phyloP scores from a whole-genome alignment of 257 asterid species.

The Coffea canephora region DNA sequence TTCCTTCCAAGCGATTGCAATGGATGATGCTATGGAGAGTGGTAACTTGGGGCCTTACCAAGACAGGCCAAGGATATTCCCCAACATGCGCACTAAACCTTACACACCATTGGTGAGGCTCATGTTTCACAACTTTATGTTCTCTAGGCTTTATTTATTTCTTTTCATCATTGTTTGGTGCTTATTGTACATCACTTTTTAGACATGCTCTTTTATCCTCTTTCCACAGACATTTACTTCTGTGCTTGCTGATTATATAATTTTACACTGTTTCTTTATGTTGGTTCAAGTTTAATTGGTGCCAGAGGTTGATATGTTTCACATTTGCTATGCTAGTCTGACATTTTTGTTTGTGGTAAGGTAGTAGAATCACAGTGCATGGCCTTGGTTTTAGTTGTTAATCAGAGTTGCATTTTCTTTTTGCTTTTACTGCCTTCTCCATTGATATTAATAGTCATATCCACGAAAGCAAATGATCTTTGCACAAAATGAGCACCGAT shows the following conservation, averaged over 20 bases:
- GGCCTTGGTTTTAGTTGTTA: not conserved
- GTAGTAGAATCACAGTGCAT: not conserved
- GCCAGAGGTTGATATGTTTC: not conserved
- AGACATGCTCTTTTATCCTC: not conserved
- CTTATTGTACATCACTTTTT: not conserved
- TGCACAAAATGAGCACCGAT: not conserved
- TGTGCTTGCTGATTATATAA: not conserved
- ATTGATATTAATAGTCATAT: not conserved
- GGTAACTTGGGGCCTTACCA: constrained; percentile 76
- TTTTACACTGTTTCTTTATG: not conserved
- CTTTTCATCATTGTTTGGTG: not conserved
- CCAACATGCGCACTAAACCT: constrained; percentile 82
- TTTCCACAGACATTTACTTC: not conserved
- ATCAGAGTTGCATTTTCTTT: not conserved
- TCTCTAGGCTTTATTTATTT: not conserved
- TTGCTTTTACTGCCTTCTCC: not conserved
- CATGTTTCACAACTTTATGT: not conserved
- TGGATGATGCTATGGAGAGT: constrained; percentile 89
- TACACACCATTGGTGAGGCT: constrained; percentile 76
- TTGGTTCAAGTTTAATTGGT: not conserved
- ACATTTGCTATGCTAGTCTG: not conserved
- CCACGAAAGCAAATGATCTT: not conserved
- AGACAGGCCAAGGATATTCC: constrained; percentile 77
- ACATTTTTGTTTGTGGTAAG: not conserved
- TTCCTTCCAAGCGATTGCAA: constrained; percentile 73